phyloP scores from a whole-genome alignment of 306 rosid species.

The Inga laurina region DNA sequence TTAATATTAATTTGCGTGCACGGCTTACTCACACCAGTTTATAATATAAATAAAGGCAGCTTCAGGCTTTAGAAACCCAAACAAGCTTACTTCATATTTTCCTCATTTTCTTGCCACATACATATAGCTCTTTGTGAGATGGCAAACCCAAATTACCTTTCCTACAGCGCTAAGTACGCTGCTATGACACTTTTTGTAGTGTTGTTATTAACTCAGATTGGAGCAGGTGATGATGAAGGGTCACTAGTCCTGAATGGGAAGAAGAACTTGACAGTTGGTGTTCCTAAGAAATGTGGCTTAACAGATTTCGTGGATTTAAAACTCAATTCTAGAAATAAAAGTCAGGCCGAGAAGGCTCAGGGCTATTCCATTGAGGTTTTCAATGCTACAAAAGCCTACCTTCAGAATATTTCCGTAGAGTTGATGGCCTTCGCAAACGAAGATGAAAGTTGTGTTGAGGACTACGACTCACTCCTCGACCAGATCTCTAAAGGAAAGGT shows the following conservation, averaged over 20 bases:
- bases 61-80: neutral
- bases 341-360: neutral
- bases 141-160: neutral
- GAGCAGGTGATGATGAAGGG: neutral
- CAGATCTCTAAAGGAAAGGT: neutral
- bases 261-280: constrained; percentile 12
- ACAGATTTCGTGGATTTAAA: constrained; percentile 6
- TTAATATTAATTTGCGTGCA: neutral
- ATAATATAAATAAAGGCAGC: neutral
- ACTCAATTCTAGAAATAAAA: neutral
- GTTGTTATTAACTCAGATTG: neutral
- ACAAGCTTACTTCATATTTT: neutral
- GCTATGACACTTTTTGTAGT: neutral
- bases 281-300: constrained; percentile 7
- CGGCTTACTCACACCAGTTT: neutral
- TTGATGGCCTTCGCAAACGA: neutral
- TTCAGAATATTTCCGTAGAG: neutral
- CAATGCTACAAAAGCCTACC: neutral
- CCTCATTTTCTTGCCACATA: neutral
- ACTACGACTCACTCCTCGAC: neutral
- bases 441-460: neutral
- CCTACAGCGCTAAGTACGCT: neutral
- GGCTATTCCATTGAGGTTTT: neutral
- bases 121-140: neutral
- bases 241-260: neutral